phyloP scores from a whole-genome alignment of 1,284 basidiomycete genomes.

The Boletus mariae region DNA sequence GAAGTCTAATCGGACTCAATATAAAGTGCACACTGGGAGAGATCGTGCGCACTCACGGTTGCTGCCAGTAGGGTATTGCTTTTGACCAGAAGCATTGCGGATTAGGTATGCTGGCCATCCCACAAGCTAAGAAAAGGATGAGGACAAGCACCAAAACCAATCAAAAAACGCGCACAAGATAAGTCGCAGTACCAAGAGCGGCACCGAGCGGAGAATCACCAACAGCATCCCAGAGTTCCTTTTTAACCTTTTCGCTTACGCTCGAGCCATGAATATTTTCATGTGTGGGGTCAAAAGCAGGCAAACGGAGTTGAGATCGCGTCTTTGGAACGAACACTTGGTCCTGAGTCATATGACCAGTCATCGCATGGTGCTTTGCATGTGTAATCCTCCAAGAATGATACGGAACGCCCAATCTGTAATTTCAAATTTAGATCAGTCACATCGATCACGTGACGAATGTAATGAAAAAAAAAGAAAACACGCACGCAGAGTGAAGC shows the following conservation, averaged over 20 bases:
- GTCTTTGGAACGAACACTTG: slow-evolving; percentile 96
- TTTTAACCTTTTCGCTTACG: slow-evolving; percentile 69
- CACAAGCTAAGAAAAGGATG: slow-evolving; percentile 45
- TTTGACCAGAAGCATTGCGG: slow-evolving; percentile 86
- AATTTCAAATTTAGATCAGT: slow-evolving; percentile 31
- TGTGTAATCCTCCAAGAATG: slow-evolving; percentile 98
- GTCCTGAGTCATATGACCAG: slow-evolving; percentile 92
- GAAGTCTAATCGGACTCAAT: slow-evolving; percentile 59
- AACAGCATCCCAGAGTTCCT: slow-evolving; percentile 82
- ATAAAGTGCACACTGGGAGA: slow-evolving; percentile 1
- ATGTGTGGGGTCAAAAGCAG: slow-evolving; percentile 59
- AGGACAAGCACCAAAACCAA: slow-evolving; percentile 1
- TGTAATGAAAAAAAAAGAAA: slow-evolving; percentile 13
- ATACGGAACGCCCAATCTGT: slow-evolving; percentile 90
- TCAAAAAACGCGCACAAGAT: slow-evolving; percentile 52
- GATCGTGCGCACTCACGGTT: slow-evolving; percentile 63
- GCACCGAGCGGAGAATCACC: slow-evolving; percentile 92
- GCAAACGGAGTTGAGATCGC: slow-evolving; percentile 68
- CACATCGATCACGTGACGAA: slow-evolving; percentile 21
- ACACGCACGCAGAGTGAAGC: slow-evolving; percentile 80
- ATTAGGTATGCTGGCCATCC: slow-evolving; percentile 91
- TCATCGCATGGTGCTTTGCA: slow-evolving; percentile 95
- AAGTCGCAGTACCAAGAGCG: slow-evolving; percentile 60
- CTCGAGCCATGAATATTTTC: slow-evolving; percentile 70
- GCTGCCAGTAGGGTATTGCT: slow-evolving; percentile 75